These are phyloP conservation scores for Casuarina equisetifolia DNA, from an alignment of 306 rosid species.

Conservation along the genomic window DNA sequence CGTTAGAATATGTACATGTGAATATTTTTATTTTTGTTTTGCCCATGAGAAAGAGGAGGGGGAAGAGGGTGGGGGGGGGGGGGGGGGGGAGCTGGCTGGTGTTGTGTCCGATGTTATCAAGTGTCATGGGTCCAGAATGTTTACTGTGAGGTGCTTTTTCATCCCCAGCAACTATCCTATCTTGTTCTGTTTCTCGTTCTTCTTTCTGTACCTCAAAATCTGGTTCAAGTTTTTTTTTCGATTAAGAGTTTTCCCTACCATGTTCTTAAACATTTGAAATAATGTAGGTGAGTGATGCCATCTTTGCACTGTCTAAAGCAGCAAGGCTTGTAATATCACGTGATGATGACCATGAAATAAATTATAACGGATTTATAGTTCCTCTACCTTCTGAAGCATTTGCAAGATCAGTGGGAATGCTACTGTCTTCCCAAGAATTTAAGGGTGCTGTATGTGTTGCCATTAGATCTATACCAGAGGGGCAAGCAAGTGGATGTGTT, in stretches of 20 bases:
- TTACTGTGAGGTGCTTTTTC: no score
- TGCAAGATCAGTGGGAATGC: conserved; percentile 65
- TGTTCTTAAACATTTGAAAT: conserved; percentile 29
- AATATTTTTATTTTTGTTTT: not conserved
- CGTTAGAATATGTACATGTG: not conserved
- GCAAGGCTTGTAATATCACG: conserved; percentile 47
- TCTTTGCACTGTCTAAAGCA: conserved; percentile 77
- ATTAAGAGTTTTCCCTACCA: conserved; percentile 28
- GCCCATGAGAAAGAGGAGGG: no score
- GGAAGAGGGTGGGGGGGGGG: no score
- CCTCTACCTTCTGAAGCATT: conserved; percentile 44
- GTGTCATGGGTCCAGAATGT: not conserved
- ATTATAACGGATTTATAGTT: conserved; percentile 44
- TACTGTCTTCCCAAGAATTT: conserved; percentile 59
- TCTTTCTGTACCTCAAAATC: not conserved
- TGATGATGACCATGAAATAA: conserved; percentile 36
- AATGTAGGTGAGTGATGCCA: conserved; percentile 69
- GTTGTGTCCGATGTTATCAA: not conserved
- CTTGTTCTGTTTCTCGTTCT: not conserved
- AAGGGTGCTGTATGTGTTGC: conserved; percentile 54
- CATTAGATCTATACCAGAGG: conserved; percentile 76
- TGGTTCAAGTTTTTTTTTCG: conserved; percentile 1
- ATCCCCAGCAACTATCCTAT: not conserved
- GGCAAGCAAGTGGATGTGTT: conserved; percentile 71
- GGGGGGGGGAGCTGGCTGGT: no score